phyloP scores from a whole-genome alignment of 2,329 filamentous ascomycete genomes.

The Clonostachys sp. region DNA sequence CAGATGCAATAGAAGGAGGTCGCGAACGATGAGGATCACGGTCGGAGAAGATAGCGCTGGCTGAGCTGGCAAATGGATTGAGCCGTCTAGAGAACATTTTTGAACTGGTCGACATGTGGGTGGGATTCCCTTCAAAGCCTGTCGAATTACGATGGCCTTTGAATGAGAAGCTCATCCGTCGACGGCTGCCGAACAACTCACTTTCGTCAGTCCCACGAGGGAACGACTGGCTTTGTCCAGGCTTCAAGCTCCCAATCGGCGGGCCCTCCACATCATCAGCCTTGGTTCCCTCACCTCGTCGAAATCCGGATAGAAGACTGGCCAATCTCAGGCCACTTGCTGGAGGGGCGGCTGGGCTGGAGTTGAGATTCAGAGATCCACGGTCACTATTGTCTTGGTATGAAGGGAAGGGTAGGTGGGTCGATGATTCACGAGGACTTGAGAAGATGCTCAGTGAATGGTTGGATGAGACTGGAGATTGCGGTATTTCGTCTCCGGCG shows the following conservation, averaged over 20 bases:
- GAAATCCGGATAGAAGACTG: slow-evolving; percentile 54
- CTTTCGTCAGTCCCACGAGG: slow-evolving; percentile 56
- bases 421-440: slow-evolving; percentile 57
- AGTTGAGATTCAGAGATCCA: slow-evolving; percentile 28
- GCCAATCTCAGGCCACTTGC: slow-evolving; percentile 30
- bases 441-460: slow-evolving; percentile 53
- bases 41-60: slow-evolving; percentile 43
- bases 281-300: slow-evolving; percentile 60
- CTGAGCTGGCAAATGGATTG: slow-evolving; percentile 46
- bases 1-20: slow-evolving; percentile 63
- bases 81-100: slow-evolving; percentile 24
- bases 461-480: slow-evolving; percentile 57
- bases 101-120: slow-evolving; percentile 21
- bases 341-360: slow-evolving; percentile 31
- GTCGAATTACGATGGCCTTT: slow-evolving; percentile 47
- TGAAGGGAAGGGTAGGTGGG: slow-evolving; percentile 50
- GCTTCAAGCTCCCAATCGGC: slow-evolving; percentile 63
- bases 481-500: slow-evolving; percentile 36
- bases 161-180: slow-evolving; percentile 57
- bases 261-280: slow-evolving; percentile 46
- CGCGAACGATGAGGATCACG: slow-evolving; percentile 56
- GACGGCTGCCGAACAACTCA: slow-evolving; percentile 47
- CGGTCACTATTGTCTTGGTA: slow-evolving; percentile 42
- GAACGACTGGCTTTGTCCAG: slow-evolving; percentile 73
- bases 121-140: slow-evolving; percentile 33